These are phyloP conservation scores for Globisporangium takayamanum DNA, from an alignment of 352 stramenopile species.

Conservation along the genomic window DNA sequence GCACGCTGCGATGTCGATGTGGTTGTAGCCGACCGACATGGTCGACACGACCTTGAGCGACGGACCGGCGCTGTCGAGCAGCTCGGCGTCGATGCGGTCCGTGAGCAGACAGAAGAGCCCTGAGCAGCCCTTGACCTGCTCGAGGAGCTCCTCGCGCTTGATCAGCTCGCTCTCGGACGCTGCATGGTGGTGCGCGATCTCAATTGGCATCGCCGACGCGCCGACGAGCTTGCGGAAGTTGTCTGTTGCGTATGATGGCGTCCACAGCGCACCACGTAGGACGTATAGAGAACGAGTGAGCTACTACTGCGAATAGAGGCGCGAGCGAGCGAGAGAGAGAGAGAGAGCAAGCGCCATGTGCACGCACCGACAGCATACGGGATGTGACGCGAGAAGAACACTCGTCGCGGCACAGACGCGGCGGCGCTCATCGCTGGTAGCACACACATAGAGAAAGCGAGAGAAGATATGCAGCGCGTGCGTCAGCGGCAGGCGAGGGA, in stretches of 20 bases:
- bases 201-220: conserved; percentile 5
- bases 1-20: conserved; percentile 85
- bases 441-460: background rate
- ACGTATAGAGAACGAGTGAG: background rate
- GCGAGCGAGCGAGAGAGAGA: background rate
- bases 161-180: conserved; percentile 29
- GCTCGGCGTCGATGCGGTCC: conserved; percentile 63
- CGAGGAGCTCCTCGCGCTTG: conserved; percentile 37
- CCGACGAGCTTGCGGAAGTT: conserved; percentile 25
- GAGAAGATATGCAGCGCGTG: no score
- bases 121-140: conserved; percentile 35
- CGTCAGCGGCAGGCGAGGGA: no score
- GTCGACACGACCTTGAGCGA: conserved; percentile 69
- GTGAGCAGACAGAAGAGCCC: conserved; percentile 66
- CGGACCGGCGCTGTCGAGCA: conserved; percentile 47
- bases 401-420: conserved; percentile 2
- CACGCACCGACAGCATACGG: conserved; percentile 55
- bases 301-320: background rate
- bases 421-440: background rate
- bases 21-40: conserved; percentile 89
- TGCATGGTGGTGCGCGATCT: conserved; percentile 18
- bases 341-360: background rate
- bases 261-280: no score
- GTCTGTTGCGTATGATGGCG: conserved; percentile 12
- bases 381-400: conserved; percentile 70